These are phyloP conservation scores for Termitomyces sp. DNA, from an alignment of 1,284 basidiomycete species.

Conservation along the genomic window DNA sequence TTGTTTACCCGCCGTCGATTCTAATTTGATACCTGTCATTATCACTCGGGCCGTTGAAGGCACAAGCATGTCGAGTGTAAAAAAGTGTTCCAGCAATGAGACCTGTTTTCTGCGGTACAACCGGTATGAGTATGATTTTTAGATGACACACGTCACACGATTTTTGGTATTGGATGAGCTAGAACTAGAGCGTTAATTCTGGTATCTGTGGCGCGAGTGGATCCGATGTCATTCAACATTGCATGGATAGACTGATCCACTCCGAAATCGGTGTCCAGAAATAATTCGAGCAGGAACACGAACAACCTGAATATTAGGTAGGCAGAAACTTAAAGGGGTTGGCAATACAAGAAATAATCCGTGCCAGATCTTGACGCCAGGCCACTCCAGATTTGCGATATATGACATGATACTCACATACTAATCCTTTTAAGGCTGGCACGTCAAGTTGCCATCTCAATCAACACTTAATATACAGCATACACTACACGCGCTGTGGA, in stretches of 20 bases:
- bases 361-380: not conserved
- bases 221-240: not conserved
- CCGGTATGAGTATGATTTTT: not conserved
- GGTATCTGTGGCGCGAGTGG: not conserved
- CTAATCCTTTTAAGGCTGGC: not conserved
- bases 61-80: not conserved
- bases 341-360: not conserved
- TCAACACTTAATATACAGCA: not conserved
- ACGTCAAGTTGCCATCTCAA: not conserved
- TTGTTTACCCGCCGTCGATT: not conserved
- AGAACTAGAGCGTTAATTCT: not conserved
- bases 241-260: not conserved
- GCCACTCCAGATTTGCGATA: not conserved
- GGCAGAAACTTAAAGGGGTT: not conserved
- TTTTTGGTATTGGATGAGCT: not conserved
- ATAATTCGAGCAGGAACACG: not conserved
- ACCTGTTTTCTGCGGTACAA: too few relatives aligned
- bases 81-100: not conserved
- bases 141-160: not conserved
- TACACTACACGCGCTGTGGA: not conserved
- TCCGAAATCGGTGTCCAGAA: not conserved
- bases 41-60: not conserved
- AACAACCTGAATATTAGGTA: not conserved
- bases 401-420: not conserved
- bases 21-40: not conserved